A percentile compares a stretch with the other conserved stretches of the same genome.
These are phyloP conservation scores for Wickerhamomyces bovis DNA, from an alignment of 805 yeast genomes.

Conservation along the genomic window DNA sequence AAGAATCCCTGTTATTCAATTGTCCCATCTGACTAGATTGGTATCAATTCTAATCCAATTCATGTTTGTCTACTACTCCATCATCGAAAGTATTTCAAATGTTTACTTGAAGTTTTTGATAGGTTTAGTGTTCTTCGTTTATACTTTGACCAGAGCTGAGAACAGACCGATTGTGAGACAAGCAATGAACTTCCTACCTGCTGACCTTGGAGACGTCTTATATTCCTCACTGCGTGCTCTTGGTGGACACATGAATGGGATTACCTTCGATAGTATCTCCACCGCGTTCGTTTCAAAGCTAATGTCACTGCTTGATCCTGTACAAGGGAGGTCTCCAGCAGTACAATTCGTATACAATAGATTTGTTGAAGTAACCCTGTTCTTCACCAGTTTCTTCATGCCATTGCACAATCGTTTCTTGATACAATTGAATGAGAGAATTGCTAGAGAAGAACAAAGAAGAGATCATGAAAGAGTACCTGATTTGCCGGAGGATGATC, in stretches of 20 bases:
- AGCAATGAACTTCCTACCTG: neutral
- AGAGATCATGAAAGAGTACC: neutral
- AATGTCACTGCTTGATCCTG: neutral
- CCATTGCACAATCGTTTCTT: slow-evolving; percentile 7
- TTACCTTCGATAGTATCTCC: neutral
- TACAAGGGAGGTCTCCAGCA: neutral
- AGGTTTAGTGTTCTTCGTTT: neutral
- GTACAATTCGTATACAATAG: neutral
- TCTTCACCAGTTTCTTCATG: slow-evolving; percentile 9
- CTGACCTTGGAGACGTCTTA: neutral
- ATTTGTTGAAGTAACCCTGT: slow-evolving; percentile 5
- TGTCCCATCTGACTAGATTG: neutral
- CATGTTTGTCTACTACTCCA: neutral
- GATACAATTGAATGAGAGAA: neutral
- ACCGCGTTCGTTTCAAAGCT: neutral
- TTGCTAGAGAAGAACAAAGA: neutral
- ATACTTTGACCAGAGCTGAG: neutral
- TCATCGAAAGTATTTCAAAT: neutral
- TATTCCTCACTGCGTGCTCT: neutral
- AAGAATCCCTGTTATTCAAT: neutral
- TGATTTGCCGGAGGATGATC: neutral
- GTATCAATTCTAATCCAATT: neutral
- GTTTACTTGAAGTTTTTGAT: neutral
- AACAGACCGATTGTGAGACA: neutral
- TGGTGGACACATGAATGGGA: neutral